These are phyloP conservation scores for Quercus parvula DNA, from an alignment of 306 rosid species.

Conservation along the genomic window DNA sequence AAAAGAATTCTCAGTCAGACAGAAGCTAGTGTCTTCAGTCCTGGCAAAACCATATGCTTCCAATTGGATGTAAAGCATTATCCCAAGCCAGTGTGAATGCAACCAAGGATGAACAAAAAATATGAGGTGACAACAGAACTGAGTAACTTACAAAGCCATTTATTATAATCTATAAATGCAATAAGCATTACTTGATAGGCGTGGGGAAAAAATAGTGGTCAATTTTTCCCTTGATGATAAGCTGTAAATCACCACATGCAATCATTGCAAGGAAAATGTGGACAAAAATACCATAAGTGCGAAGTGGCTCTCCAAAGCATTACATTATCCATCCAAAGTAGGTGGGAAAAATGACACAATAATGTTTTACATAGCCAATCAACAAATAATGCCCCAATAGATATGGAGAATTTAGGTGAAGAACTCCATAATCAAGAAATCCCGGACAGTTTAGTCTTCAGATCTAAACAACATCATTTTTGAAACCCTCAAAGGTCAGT, in stretches of 20 bases:
- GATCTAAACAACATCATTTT: conserved; percentile 11
- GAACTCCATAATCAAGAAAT: background rate
- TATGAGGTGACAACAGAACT: too few species aligned
- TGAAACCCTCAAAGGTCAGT: background rate
- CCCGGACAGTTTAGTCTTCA: background rate
- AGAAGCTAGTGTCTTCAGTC: background rate
- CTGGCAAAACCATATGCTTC: background rate
- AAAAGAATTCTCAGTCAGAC: background rate
- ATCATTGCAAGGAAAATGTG: background rate
- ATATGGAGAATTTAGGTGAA: background rate
- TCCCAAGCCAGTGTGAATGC: too few species aligned
- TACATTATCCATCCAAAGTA: background rate
- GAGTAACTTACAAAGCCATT: background rate
- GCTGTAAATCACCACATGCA: background rate
- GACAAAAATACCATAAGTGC: background rate
- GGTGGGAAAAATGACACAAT: background rate
- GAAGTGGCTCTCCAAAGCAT: background rate
- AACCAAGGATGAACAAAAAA: too few species aligned
- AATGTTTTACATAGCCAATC: background rate
- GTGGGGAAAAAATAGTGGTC: background rate
- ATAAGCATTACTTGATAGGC: background rate
- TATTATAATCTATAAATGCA: background rate
- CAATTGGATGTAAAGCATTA: background rate
- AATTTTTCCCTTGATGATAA: background rate
- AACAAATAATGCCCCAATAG: background rate